A percentile compares a stretch with the other conserved stretches of the same genome.
phyloP scores from a whole-genome alignment of 305 asterid species.

The Fraxinus xanthoxyloides region DNA sequence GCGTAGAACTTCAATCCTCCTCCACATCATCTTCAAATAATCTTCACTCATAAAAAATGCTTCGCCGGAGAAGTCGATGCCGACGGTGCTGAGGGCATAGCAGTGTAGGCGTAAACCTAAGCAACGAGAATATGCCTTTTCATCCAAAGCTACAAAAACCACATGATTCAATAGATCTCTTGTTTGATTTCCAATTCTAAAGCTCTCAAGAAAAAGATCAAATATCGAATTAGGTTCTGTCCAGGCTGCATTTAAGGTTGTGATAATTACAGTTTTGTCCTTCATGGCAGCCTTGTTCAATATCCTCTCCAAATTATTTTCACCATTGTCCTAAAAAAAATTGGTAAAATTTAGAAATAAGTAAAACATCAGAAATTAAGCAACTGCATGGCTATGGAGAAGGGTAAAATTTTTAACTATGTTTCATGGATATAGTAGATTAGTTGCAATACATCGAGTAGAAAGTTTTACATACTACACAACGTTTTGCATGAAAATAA shows the following conservation, averaged over 20 bases:
- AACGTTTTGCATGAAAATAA: too few species aligned
- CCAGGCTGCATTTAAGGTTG: constrained; percentile 60
- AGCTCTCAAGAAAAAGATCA: constrained; percentile 52
- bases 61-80: constrained; percentile 45
- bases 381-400: not conserved
- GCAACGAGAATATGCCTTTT: constrained; percentile 49
- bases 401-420: not conserved
- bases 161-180: constrained; percentile 37
- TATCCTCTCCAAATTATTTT: constrained; percentile 20
- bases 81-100: constrained; percentile 36
- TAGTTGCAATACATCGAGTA: too few species aligned
- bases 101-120: constrained; percentile 37
- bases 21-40: constrained; percentile 59
- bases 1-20: constrained; percentile 43
- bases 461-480: too few species aligned
- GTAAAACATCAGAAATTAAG: not conserved
- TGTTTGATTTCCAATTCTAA: constrained; percentile 48
- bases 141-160: constrained; percentile 47
- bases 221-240: constrained; percentile 44
- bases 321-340: constrained; percentile 26
- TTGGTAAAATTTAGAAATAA: not conserved
- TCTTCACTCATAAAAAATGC: constrained; percentile 38
- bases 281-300: constrained; percentile 40
- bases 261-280: constrained; percentile 54
- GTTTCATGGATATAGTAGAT: not conserved